Conservation (phyloP, 2,329 filamentous ascomycete species). For the Lanzia echinophila region DNA sequence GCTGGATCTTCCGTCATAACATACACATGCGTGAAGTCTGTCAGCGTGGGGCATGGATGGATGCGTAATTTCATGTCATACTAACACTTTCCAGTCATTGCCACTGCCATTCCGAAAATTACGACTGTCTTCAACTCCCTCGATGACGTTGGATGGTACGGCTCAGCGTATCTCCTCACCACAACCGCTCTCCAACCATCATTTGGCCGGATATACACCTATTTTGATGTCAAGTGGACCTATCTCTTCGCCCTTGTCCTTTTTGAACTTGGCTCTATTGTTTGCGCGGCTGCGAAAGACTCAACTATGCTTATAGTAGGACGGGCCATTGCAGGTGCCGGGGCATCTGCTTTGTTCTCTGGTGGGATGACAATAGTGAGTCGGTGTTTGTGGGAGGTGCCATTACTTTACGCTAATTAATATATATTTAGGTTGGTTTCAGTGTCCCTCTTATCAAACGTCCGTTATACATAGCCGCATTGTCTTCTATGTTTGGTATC, state of each 20-base stretch:
- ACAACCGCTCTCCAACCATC: slow-evolving; percentile 31
- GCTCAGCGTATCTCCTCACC: slow-evolving; percentile 34
- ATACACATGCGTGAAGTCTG: too few species aligned
- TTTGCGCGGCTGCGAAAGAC: slow-evolving; percentile 31
- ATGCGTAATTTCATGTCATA: neutral
- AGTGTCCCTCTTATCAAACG: slow-evolving; percentile 28
- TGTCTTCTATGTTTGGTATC: slow-evolving; percentile 31
- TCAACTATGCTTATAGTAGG: slow-evolving; percentile 33
- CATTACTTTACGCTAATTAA: slow-evolving; percentile 22
- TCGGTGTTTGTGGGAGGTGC: neutral
- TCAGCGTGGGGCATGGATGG: too few species aligned
- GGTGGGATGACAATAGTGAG: slow-evolving; percentile 20
- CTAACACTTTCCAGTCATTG: slow-evolving; percentile 13
- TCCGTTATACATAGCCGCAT: slow-evolving; percentile 29
- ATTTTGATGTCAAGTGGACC: slow-evolving; percentile 31
- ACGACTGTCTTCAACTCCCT: slow-evolving; percentile 35
- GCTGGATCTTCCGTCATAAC: neutral
- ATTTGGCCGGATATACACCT: slow-evolving; percentile 32
- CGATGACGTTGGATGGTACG: slow-evolving; percentile 35
- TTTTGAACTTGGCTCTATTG: slow-evolving; percentile 32
- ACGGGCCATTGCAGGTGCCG: slow-evolving; percentile 31
- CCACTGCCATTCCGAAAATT: slow-evolving; percentile 38
- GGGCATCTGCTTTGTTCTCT: slow-evolving; percentile 30
- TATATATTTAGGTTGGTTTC: slow-evolving; percentile 30
- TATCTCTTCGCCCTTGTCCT: slow-evolving; percentile 28